phyloP scores from a whole-genome alignment of 768 basidiomycete genomes.

The Hypholoma sublateritium region DNA sequence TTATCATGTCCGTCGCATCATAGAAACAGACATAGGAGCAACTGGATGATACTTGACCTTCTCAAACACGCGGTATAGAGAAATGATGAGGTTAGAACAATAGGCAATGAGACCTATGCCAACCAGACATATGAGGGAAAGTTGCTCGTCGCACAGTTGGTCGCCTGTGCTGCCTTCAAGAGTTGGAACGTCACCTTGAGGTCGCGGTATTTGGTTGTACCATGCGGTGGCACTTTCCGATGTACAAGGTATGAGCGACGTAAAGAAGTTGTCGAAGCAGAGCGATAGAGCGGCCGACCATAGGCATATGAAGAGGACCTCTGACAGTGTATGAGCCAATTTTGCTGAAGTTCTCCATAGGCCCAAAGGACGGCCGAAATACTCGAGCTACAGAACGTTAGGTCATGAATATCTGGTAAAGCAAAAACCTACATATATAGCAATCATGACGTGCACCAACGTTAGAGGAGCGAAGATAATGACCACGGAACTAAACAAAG shows the following conservation, averaged over 20 bases:
- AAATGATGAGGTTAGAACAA: conserved; percentile 82
- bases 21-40: conserved; percentile 21
- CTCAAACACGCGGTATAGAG: conserved; percentile 84
- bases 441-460: conserved; percentile 79
- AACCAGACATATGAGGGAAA: conserved; percentile 77
- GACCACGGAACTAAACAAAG: conserved; percentile 59
- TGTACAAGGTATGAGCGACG: conserved; percentile 78
- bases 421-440: conserved; percentile 68
- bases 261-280: conserved; percentile 91
- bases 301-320: conserved; percentile 90
- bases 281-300: conserved; percentile 91
- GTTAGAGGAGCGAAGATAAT: conserved; percentile 86
- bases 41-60: conserved; percentile 75
- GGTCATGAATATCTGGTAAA: conserved; percentile 6
- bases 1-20: conserved; percentile 14
- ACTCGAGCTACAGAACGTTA: conserved; percentile 65
- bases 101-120: conserved; percentile 78
- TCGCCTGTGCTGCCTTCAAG: conserved; percentile 49
- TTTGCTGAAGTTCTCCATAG: conserved; percentile 89
- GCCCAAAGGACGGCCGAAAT: conserved; percentile 90
- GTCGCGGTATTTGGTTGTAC: conserved; percentile 71
- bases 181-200: conserved; percentile 41
- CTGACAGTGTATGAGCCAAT: conserved; percentile 81
- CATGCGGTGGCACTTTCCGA: conserved; percentile 58
- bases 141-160: conserved; percentile 70